Evolutionary conservation across 1,139 yeast species (phyloP).

Genomic region (Meyerozyma guilliermondii): DNA sequence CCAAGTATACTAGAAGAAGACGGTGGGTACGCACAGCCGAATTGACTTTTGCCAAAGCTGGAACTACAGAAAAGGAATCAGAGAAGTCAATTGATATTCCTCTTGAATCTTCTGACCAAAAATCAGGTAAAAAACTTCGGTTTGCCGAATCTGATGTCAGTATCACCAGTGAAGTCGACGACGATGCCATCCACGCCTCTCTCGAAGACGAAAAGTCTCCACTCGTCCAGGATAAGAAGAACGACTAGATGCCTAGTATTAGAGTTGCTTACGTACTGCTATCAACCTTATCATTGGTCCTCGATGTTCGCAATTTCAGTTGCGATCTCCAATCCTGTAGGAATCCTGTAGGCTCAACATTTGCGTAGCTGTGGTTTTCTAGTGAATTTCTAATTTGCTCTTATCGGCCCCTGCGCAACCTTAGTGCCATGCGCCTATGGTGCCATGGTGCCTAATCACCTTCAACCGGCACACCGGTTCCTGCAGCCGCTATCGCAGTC

Average conservation of each 20-base stretch:
- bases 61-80: neutral
- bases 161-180: neutral
- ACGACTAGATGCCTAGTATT: neutral
- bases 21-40: conserved; percentile 96
- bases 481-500: neutral
- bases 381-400: too few species aligned
- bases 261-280: neutral
- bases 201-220: neutral
- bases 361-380: too few species aligned
- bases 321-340: too few species aligned
- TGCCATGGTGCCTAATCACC: neutral
- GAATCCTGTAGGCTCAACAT: too few species aligned
- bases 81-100: neutral
- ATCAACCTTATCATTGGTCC: too few species aligned
- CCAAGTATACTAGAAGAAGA: conserved; percentile 89
- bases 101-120: neutral
- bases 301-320: too few species aligned
- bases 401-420: neutral
- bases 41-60: conserved; percentile 43
- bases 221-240: neutral
- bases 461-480: neutral
- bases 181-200: neutral
- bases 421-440: neutral
- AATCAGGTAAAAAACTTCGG: neutral
- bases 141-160: neutral